Base-by-base conservation (phyloP, 495 filamentous ascomycete species). In the Penicillium antarcticum region DNA sequence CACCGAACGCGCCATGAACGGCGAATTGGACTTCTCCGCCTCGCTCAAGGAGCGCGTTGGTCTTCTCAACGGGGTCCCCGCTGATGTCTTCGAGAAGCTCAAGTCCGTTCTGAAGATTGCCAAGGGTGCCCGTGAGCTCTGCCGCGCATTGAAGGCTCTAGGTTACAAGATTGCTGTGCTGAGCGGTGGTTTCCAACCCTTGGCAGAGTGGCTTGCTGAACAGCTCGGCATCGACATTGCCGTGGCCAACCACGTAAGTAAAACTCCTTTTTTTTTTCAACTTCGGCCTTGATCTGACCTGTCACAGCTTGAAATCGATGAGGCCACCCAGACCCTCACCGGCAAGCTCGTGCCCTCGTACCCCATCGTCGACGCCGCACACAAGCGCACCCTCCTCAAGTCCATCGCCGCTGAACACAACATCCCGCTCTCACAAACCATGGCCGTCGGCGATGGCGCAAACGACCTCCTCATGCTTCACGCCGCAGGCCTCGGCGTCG, bases 391-490 rank as follows among this genome's bases (percentile, higher is more conserved):
- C 32, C 78, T 95, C 8, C 78, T 97, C 31, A 70, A 85, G 2
- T 79, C 87, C 62, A 88, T 97, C 52, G 89, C 94, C 0, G 75
- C 73, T 12, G 80, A 87, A 45, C 84, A 95, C 58, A 76, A 74
- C 19, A 84, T 95, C 38, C 62, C 81, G 1, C 67, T 92, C 13
- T 75, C 84, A n/a, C 87, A 95, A 68, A 86, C 88, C 11, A 71
- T 97, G 23, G 88, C 89, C 9, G 86, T 97, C 1, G 94, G 94
- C 11, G 94, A 98, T 61, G 94, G 94, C 19, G 92, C 94, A 34
- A 98, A 98, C 60, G 94, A 98, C 61, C 74, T 98, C 33, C 77
- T 87, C 36, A 98, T 98, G 94, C 88, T 98, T 71, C 77, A 80
- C 23, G 83, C 83, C 42, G 92, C 94, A 14, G 94, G 92, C 5